Evolutionary conservation across 805 yeast genomes (phyloP), one percentile per base, ranked within the genome.

Genomic region (Zygotorulaspora chibaensis): DNA sequence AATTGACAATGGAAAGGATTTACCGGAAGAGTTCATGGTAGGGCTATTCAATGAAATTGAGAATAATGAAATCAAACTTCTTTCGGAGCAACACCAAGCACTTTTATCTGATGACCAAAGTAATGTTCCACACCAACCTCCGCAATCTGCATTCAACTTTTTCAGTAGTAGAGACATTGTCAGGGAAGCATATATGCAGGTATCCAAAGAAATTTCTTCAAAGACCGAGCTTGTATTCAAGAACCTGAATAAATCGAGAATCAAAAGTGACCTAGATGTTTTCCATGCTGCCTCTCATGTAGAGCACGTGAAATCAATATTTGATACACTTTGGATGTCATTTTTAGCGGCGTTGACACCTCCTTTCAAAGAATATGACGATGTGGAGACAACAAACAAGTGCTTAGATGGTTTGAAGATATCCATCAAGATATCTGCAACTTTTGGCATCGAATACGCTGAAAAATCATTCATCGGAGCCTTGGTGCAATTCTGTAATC

Each of bases 261-360:
- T 64, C 12, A 70, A 66, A 42, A 75, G 72, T 36, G 67, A 72
- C 17, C 69, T 71, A 26, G 68, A 66, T 15, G 74, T 79, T 0
- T 90, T 82, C 61, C 87, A 87, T 64, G 79, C 83, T 15, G 97
- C 97, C 0, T 79, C 89, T 1, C 91, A 86, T 58, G 79, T 86
- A 12, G 95, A 88, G 55, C 96, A 91, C 62, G 96, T 91, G 12
- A 84, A 79, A 61, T 90, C 97, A 1, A 87, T 95, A 61, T 91
- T 93, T 68, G 96, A 91, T 57, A 87, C 87, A 13, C 70, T 86
- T 36, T 93, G 99, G 99, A 90, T 95, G 96, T 88, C 97, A 0
- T 79, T 93, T 39, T 73, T 93, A 54, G 98, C 98, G 6, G 97
- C 95, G 0, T 73, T 93, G 40, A 89, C 97, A 0, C 91, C 95